phyloP scores from a whole-genome alignment of 192 early-diverging fungal genomes.

The Coemansia reversa region DNA sequence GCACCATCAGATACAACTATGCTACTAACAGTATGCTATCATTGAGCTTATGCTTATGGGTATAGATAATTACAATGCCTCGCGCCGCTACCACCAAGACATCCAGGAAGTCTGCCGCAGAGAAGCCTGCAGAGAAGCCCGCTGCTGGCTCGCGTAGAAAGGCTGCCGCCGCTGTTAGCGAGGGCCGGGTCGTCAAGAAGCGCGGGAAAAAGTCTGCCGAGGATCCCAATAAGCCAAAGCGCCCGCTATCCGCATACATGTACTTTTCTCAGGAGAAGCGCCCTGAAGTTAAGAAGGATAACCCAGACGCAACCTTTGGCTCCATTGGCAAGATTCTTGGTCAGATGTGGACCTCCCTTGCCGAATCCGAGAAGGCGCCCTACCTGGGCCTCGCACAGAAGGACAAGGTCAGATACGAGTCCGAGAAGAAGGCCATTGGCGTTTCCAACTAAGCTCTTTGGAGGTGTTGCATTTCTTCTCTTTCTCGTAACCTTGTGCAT shows the following conservation, averaged over 20 bases:
- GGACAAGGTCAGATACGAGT: constrained; percentile 52
- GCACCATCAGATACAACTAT: too few species aligned
- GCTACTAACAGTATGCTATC: too few species aligned
- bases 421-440: constrained; percentile 36
- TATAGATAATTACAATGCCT: constrained; percentile 32
- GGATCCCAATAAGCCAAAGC: constrained; percentile 90
- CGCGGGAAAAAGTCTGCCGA: constrained; percentile 65
- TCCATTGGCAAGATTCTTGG: constrained; percentile 73
- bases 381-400: constrained; percentile 52
- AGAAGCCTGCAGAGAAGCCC: background rate
- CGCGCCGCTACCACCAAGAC: constrained; percentile 21
- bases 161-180: constrained; percentile 4
- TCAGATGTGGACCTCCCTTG: constrained; percentile 63
- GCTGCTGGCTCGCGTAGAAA: constrained; percentile 10
- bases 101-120: constrained; percentile 15
- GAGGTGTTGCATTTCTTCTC: background rate
- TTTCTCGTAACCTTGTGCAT: background rate
- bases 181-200: constrained; percentile 55
- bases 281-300: constrained; percentile 71
- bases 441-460: constrained; percentile 13
- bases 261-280: constrained; percentile 86
- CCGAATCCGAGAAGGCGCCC: constrained; percentile 58
- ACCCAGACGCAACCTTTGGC: constrained; percentile 73
- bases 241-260: constrained; percentile 88
- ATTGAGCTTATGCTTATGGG: too few species aligned